phyloP scores from a whole-genome alignment of 164 flowering plant genomes.

The Dillenia suffruticosa region DNA sequence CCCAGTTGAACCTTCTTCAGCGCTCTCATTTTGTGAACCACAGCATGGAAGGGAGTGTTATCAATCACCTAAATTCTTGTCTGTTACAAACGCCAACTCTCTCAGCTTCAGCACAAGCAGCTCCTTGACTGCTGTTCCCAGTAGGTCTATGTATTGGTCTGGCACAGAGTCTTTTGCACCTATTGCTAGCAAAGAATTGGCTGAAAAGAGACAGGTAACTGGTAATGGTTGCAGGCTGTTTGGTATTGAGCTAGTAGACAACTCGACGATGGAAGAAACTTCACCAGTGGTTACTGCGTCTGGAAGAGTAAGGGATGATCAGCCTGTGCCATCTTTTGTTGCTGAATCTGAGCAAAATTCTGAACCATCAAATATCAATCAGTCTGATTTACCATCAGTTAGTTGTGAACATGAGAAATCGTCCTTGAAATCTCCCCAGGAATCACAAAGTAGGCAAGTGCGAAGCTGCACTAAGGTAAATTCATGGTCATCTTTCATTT shows the following conservation, averaged over 20 bases:
- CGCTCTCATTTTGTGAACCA: slow-evolving; percentile 42
- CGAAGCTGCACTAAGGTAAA: slow-evolving; percentile 90
- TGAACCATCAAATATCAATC: slow-evolving; percentile 58
- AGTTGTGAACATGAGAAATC: slow-evolving; percentile 79
- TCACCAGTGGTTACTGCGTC: slow-evolving; percentile 23
- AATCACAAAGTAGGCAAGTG: slow-evolving; percentile 65
- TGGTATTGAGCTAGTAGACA: slow-evolving; percentile 74
- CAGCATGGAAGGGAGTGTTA: slow-evolving; percentile 49
- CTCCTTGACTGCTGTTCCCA: slow-evolving; percentile 37
- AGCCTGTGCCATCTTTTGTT: slow-evolving; percentile 37
- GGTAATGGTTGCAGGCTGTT: slow-evolving; percentile 67
- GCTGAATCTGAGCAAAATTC: slow-evolving; percentile 57
- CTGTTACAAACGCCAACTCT: slow-evolving; percentile 31
- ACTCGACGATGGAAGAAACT: slow-evolving; percentile 39
- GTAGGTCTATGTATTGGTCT: slow-evolving; percentile 43
- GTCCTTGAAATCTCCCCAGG: slow-evolving; percentile 57
- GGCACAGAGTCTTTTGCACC: slow-evolving; percentile 46
- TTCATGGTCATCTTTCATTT: background rate
- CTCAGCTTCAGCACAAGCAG: slow-evolving; percentile 32
- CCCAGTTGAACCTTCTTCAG: slow-evolving; percentile 38
- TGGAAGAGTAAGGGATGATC: slow-evolving; percentile 36
- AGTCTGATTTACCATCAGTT: slow-evolving; percentile 51
- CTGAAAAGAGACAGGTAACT: slow-evolving; percentile 53
- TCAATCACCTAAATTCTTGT: slow-evolving; percentile 49
- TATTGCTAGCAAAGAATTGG: slow-evolving; percentile 29